Percentiles rank a stretch among this genome's conserved stretches.
Evolutionary conservation across 331 rosid species (phyloP).

Genomic region (Pyracantha coccinea): DNA sequence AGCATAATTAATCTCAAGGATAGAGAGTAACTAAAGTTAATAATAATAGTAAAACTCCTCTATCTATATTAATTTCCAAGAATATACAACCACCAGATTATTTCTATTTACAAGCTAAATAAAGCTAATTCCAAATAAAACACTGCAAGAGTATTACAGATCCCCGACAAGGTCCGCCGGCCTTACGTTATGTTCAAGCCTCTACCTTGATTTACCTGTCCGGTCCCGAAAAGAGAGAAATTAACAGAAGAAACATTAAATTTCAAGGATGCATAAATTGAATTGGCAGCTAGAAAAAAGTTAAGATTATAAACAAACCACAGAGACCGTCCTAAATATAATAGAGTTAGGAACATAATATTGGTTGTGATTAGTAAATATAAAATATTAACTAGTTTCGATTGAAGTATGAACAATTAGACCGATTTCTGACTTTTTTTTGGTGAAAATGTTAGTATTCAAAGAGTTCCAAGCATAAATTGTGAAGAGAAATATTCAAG

Average conservation of each 20-base stretch:
- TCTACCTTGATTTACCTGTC: constrained; percentile 22
- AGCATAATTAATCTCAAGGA: too few relatives aligned
- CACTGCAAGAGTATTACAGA: neutral
- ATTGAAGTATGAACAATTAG: neutral
- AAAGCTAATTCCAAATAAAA: neutral
- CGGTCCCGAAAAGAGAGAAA: neutral
- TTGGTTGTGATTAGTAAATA: neutral
- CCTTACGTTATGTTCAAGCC: neutral
- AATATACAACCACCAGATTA: constrained; percentile 4
- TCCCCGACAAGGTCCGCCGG: neutral
- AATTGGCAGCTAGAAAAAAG: neutral
- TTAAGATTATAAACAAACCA: too few relatives aligned
- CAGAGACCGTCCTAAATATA: too few relatives aligned
- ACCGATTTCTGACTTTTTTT: neutral
- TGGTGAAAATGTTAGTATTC: neutral
- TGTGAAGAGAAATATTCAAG: neutral
- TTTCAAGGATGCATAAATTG: neutral
- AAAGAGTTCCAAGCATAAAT: neutral
- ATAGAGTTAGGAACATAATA: neutral
- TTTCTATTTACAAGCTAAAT: constrained; percentile 6
- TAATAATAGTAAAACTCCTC: too few relatives aligned
- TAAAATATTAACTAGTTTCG: neutral
- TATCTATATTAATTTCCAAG: neutral
- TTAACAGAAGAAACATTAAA: neutral
- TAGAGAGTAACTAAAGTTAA: too few relatives aligned